A percentile compares a stretch with the other conserved stretches of the same genome.
Conservation (phyloP, 805 yeast species). For the Candida morakotiae region DNA sequence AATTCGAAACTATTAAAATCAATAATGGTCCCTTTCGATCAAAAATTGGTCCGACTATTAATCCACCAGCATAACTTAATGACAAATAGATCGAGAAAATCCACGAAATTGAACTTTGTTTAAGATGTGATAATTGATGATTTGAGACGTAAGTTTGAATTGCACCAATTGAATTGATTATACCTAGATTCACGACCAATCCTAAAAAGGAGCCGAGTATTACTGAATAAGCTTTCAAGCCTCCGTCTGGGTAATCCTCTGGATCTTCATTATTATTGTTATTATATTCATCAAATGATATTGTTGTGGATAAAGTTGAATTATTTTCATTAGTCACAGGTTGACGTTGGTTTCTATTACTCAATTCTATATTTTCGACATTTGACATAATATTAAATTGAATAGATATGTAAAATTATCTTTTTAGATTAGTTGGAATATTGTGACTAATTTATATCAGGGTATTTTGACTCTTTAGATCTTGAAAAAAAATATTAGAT, state of each 20-base stretch:
- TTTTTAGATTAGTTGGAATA: no score
- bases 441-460: no score
- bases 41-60: slow-evolving; percentile 57
- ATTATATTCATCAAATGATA: background rate
- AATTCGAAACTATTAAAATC: slow-evolving; percentile 41
- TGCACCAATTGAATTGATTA: slow-evolving; percentile 57
- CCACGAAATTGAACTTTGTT: slow-evolving; percentile 55
- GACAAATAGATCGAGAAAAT: slow-evolving; percentile 56
- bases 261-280: slow-evolving; percentile 11
- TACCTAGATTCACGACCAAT: slow-evolving; percentile 49
- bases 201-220: slow-evolving; percentile 59
- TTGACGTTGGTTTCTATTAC: slow-evolving; percentile 1
- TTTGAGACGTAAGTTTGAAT: slow-evolving; percentile 55
- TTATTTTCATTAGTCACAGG: background rate
- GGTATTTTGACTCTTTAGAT: no score
- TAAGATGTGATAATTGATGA: slow-evolving; percentile 46
- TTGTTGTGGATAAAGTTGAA: background rate
- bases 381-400: slow-evolving; percentile 2
- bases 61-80: slow-evolving; percentile 44
- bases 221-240: slow-evolving; percentile 50
- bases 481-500: background rate
- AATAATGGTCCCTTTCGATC: slow-evolving; percentile 55
- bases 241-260: slow-evolving; percentile 52
- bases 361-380: slow-evolving; percentile 3
- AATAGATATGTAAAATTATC: no score